Base-by-base conservation (phyloP, 2,329 filamentous ascomycete species). In the Nothophoma quercina region DNA sequence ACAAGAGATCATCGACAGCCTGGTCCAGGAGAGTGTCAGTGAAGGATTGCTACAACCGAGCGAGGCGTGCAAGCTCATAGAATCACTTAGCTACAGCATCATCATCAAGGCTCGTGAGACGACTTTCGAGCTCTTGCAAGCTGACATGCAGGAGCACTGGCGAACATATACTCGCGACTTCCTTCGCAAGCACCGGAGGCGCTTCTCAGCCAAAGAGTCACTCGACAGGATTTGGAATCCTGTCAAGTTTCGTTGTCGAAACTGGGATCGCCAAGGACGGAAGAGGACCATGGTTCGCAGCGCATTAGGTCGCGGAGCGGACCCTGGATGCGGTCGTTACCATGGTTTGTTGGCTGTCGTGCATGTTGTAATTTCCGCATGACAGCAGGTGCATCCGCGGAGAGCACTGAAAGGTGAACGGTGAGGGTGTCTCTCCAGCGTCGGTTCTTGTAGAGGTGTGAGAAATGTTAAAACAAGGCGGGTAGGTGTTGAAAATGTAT, bases 241-340 rank as follows among this genome's bases (percentile, higher is more conserved):
- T 22, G 18, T 8, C 9, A 7, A 29, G n/a, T n/a, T n/a, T n/a
- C n/a, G n/a, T n/a, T 10, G 16, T 51, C 28, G 34, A n/a, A 19
- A 29, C 30, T 41, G 30, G 36, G 41, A 26, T 52, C 8, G 35
- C 41, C 19, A 52, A 46, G 40, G 22, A 16, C 29, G n/a, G 25
- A 38, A 29, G 21, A 40, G 19, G 25, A 38, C 48, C 22, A 29
- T 40, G n/a, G 39, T 28, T 34, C 29, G 41, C 18, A 34, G 19
- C n/a, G 12, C 39, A 40, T 34, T 38, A 34, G 33, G 15, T 26
- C 33, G 33, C 34, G 33, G 25, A 46, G 49, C 25, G 35, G 29
- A 25, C 36, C 19, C 23, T 36, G 12, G 4, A 40, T 12, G 23
- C 42, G 23, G 25, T 38, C 39, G 32, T 16, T 30, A 19, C 39